Evolutionary conservation across 257 asterid genomes (phyloP).

Genomic region (Prunella vulgaris): DNA sequence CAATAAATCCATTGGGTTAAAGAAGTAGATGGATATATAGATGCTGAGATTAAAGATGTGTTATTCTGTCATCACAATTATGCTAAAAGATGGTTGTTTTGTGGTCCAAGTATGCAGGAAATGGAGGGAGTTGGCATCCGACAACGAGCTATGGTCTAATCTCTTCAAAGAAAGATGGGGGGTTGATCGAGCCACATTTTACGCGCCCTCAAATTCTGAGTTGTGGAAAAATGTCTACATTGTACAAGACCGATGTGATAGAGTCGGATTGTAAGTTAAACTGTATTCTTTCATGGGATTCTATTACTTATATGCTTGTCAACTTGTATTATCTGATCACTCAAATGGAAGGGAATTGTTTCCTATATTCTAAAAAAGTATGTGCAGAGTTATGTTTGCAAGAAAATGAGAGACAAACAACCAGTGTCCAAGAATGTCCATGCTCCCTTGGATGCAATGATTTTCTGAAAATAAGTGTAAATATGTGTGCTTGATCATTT

Average conservation of each 20-base stretch:
- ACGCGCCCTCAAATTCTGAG: conserved; percentile 48
- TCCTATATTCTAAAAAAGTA: neutral
- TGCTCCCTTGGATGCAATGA: neutral
- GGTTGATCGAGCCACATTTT: conserved; percentile 45
- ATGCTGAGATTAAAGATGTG: neutral
- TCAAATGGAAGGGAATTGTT: neutral
- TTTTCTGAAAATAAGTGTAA: neutral
- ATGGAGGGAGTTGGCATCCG: conserved; percentile 63
- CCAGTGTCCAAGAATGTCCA: neutral
- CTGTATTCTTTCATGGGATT: neutral
- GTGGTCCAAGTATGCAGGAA: conserved; percentile 66
- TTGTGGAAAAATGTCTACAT: conserved; percentile 71
- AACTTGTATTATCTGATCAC: neutral
- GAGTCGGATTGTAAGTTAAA: conserved; percentile 65
- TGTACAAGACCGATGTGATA: conserved; percentile 75
- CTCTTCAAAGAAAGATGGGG: conserved; percentile 79
- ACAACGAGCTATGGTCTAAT: conserved; percentile 50
- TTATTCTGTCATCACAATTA: conserved; percentile 10
- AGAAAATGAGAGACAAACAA: neutral
- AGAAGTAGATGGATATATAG: neutral
- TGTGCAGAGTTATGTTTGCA: neutral
- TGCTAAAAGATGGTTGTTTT: conserved; percentile 14
- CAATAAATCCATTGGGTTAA: neutral
- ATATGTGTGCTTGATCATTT: neutral
- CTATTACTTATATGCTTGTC: neutral